Evolutionary conservation across 352 stramenopile species (phyloP).

Genomic region (Phytophthora litchii): DNA sequence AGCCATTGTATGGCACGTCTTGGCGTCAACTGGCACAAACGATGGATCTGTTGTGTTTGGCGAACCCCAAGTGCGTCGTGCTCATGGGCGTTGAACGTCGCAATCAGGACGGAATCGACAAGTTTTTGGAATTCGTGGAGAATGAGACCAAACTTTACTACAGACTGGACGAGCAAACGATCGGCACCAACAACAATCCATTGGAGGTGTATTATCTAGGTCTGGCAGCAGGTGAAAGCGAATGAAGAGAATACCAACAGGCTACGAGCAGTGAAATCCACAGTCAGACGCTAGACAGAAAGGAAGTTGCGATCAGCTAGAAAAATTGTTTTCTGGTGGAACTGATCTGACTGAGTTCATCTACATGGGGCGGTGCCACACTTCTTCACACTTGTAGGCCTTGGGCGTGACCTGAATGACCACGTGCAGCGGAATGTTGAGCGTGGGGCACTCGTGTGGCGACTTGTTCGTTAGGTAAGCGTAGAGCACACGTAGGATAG

Average conservation of each 20-base stretch:
- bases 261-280: background rate
- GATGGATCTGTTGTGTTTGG: slow-evolving; percentile 78
- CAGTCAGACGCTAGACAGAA: slow-evolving; percentile 18
- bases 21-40: slow-evolving; percentile 89
- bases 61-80: slow-evolving; percentile 62
- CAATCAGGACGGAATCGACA: slow-evolving; percentile 82
- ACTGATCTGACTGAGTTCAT: slow-evolving; percentile 20
- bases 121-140: slow-evolving; percentile 72
- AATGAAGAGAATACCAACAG: slow-evolving; percentile 18
- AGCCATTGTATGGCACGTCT: slow-evolving; percentile 93
- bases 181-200: slow-evolving; percentile 59
- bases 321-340: slow-evolving; percentile 16
- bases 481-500: slow-evolving; percentile 95
- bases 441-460: slow-evolving; percentile 92
- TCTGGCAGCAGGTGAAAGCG: slow-evolving; percentile 20
- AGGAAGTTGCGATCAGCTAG: slow-evolving; percentile 14
- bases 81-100: slow-evolving; percentile 82
- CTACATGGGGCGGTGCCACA: slow-evolving; percentile 91
- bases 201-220: slow-evolving; percentile 75
- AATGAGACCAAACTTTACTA: slow-evolving; percentile 51
- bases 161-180: slow-evolving; percentile 48
- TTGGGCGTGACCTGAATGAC: slow-evolving; percentile 96
- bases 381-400: slow-evolving; percentile 95
- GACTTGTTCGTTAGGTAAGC: slow-evolving; percentile 96
- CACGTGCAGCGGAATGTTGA: slow-evolving; percentile 93